Base-by-base conservation (phyloP, 2,329 filamentous ascomycete species). In the Coleophoma crateriformis region DNA sequence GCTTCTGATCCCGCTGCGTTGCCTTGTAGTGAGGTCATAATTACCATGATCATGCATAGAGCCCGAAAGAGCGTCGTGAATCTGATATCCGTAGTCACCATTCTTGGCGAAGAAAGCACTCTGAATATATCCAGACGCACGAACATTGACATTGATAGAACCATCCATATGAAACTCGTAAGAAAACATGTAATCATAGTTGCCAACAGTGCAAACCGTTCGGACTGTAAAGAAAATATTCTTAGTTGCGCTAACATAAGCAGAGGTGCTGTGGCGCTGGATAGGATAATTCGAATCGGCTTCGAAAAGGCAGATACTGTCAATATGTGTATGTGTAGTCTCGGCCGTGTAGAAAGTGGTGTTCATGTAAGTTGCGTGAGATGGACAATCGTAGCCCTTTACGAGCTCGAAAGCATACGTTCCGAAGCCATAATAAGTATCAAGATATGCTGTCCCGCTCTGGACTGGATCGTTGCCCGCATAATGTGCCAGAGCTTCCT, bases 281-380 rank as follows among this genome's bases (percentile, higher is more conserved):
- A 81, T 70, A 1, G 77, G 71, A 55, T 71, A 74, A 39, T 73
- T 73, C 1, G 73, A 63, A 14, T 73, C 72, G 47, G 67, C 70
- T 59, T 82, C 78, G 51, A 81, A 81, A 27, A 81, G 50, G 56
- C 80, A 84, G 39, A 84, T 71, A 50, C 71, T 73, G 59, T 76
- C 71, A 1, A 67, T 62, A 47, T 78, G 73, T 0, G 68, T 72
- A 50, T 69, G 66, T 0, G 70, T 72, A 2, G 65, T 71, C 49
- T 73, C 72, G 1, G 61, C 63, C 3, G 68, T 67, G 49, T 72
- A 75, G 48, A 73, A 75, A 3, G 68, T 67, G 1, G 67, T 65
- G 58, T 78, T 74, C 37, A 78, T 66, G 51, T 74, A 80, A 0
- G 72, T 76, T 0, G 76, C 68, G 43, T 76, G 72, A 0, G 68